Evolutionary conservation across 306 rosid genomes (phyloP).

Genomic region (Pyrus bretschneideri): DNA sequence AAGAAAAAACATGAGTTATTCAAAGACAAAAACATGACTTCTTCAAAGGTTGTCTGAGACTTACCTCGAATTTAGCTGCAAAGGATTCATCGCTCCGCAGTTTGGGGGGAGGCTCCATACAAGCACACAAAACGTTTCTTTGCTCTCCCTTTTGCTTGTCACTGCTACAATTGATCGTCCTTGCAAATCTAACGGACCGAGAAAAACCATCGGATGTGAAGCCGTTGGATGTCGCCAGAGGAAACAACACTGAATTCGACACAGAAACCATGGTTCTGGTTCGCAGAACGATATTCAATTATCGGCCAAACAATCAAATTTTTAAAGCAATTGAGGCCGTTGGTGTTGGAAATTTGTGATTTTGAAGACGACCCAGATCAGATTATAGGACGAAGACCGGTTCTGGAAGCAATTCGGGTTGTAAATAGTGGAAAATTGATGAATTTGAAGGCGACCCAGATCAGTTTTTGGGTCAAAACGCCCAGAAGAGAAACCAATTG

Average conservation of each 20-base stretch:
- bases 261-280: slow-evolving; percentile 49
- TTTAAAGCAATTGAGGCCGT: slow-evolving; percentile 1
- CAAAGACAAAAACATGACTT: background rate
- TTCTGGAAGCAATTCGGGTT: background rate
- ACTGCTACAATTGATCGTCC: slow-evolving; percentile 14
- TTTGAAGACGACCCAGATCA: background rate
- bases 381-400: background rate
- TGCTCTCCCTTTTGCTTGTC: slow-evolving; percentile 27
- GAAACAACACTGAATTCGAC: slow-evolving; percentile 36
- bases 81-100: slow-evolving; percentile 55
- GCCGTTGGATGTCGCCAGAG: slow-evolving; percentile 31
- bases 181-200: slow-evolving; percentile 27
- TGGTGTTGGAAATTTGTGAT: background rate
- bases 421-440: background rate
- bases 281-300: slow-evolving; percentile 9
- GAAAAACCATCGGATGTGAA: slow-evolving; percentile 16
- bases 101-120: slow-evolving; percentile 68
- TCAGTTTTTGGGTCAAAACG: background rate
- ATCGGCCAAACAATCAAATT: background rate
- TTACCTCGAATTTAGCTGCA: slow-evolving; percentile 54
- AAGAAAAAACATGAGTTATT: background rate
- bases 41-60: background rate
- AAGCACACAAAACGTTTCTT: slow-evolving; percentile 53
- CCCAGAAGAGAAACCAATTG: background rate
- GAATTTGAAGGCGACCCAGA: background rate